Percentiles rank a stretch among this genome's conserved stretches.
Conservation (phyloP, 2,329 filamentous ascomycete genomes). For the Camillea tinctor region DNA sequence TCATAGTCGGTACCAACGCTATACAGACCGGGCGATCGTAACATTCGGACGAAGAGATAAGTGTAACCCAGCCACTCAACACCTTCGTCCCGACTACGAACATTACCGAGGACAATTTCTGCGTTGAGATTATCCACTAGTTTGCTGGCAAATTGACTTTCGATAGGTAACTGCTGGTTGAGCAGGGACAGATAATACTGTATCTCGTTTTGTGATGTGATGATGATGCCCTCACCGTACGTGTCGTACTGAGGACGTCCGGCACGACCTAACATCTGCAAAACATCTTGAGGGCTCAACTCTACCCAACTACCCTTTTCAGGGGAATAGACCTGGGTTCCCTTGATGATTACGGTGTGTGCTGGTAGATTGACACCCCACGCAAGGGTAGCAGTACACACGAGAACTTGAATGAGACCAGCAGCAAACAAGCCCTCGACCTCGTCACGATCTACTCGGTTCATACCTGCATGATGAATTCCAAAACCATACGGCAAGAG, state of each 20-base stretch:
- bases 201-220: slow-evolving; percentile 91
- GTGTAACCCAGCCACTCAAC: slow-evolving; percentile 99
- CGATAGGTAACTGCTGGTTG: slow-evolving; percentile 96
- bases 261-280: slow-evolving; percentile 98
- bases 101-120: slow-evolving; percentile 90
- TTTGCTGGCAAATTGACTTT: slow-evolving; percentile 91
- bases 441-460: slow-evolving; percentile 86
- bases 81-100: slow-evolving; percentile 87
- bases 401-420: slow-evolving; percentile 89
- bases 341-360: slow-evolving; percentile 98
- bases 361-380: slow-evolving; percentile 99
- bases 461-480: slow-evolving; percentile 98
- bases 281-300: slow-evolving; percentile 91
- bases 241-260: slow-evolving; percentile 96
- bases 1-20: slow-evolving; percentile 96
- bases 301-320: slow-evolving; percentile 99
- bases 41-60: slow-evolving; percentile 96
- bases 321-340: slow-evolving; percentile 95
- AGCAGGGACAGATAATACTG: slow-evolving; percentile 96
- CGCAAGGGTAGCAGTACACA: slow-evolving; percentile 95
- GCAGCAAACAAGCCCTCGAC: slow-evolving; percentile 94
- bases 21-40: slow-evolving; percentile 90
- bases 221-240: slow-evolving; percentile 97
- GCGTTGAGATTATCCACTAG: slow-evolving; percentile 95
- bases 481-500: slow-evolving; percentile 94